Conservation (phyloP, 129 eudicot genomes). For the Centrapalus pauciflorus region DNA sequence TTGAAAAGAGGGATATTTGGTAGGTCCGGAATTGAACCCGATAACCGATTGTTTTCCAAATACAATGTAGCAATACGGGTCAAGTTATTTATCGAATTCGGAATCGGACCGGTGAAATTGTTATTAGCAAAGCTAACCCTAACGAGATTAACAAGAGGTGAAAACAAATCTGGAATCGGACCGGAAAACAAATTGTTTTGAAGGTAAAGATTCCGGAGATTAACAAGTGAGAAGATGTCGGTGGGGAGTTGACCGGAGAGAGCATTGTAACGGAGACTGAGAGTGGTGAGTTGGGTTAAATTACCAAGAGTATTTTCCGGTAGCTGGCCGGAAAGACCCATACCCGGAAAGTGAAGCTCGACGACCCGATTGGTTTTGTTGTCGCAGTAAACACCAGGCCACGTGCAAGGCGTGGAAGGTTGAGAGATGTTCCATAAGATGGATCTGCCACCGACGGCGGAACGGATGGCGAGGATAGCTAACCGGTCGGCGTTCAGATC, state of each 20-base stretch:
- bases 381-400: conserved; percentile 67
- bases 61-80: conserved; percentile 62
- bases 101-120: conserved; percentile 53
- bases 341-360: conserved; percentile 76
- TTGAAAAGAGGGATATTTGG: conserved; percentile 48
- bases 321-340: conserved; percentile 63
- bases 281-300: conserved; percentile 46
- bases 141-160: conserved; percentile 39
- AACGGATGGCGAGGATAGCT: conserved; percentile 61
- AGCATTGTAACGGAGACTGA: conserved; percentile 74
- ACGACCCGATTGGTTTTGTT: conserved; percentile 45
- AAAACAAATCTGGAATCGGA: conserved; percentile 43
- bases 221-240: conserved; percentile 33
- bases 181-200: conserved; percentile 65
- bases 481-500: conserved; percentile 56
- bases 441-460: conserved; percentile 70
- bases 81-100: conserved; percentile 36
- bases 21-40: conserved; percentile 68
- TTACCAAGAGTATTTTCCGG: conserved; percentile 54
- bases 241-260: conserved; percentile 55
- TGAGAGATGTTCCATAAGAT: conserved; percentile 68
- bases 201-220: conserved; percentile 60
- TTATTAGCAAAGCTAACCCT: conserved; percentile 54
- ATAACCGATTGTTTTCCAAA: conserved; percentile 42
- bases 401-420: conserved; percentile 54